Evolutionary conservation across 306 rosid genomes (phyloP).

Genomic region (Gillenia trifoliata): DNA sequence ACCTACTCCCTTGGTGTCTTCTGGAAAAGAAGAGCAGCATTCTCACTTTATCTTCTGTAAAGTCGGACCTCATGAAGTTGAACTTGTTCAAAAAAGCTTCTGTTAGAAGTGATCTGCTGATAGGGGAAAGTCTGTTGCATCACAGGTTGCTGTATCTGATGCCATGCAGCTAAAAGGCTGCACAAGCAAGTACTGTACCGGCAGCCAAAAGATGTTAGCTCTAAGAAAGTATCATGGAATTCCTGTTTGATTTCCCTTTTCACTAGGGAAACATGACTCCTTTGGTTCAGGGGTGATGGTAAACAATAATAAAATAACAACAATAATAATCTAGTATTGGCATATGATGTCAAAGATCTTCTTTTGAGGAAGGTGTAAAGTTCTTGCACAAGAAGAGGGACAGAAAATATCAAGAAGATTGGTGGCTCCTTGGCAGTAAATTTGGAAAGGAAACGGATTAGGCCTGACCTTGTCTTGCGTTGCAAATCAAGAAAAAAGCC

Average conservation of each 20-base stretch:
- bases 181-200: slow-evolving; percentile 45
- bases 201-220: slow-evolving; percentile 58
- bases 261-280: slow-evolving; percentile 88
- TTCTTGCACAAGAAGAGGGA: slow-evolving; percentile 66
- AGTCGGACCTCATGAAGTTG: slow-evolving; percentile 62
- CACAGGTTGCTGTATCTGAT: slow-evolving; percentile 63
- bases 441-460: slow-evolving; percentile 88
- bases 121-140: slow-evolving; percentile 73
- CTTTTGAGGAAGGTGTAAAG: slow-evolving; percentile 85
- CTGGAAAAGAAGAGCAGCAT: slow-evolving; percentile 71
- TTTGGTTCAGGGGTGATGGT: slow-evolving; percentile 74
- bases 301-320: slow-evolving; percentile 53
- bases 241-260: slow-evolving; percentile 96
- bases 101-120: slow-evolving; percentile 57
- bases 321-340: slow-evolving; percentile 68
- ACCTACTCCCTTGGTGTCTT: slow-evolving; percentile 38
- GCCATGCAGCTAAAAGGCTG: slow-evolving; percentile 52
- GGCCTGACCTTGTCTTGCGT: slow-evolving; percentile 88
- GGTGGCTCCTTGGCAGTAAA: slow-evolving; percentile 83
- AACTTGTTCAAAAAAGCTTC: slow-evolving; percentile 45
- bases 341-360: slow-evolving; percentile 87
- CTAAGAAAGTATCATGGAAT: slow-evolving; percentile 92
- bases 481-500: slow-evolving; percentile 95
- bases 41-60: slow-evolving; percentile 40
- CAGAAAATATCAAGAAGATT: slow-evolving; percentile 78